These are phyloP conservation scores for Gnaphalium uliginosum DNA, from an alignment of 129 eudicot species.

Conservation along the genomic window DNA sequence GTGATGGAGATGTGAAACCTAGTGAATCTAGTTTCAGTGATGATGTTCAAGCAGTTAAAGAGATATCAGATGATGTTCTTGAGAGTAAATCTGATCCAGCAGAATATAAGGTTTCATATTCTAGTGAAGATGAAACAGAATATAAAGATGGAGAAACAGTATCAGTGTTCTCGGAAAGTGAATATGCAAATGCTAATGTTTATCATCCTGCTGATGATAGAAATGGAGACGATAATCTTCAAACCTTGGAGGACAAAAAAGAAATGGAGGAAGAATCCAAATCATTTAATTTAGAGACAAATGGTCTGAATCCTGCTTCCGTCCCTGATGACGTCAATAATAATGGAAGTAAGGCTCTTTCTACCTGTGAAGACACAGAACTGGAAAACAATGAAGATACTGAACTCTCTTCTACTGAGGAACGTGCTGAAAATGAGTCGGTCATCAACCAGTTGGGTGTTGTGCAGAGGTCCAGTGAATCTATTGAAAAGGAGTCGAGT, in stretches of 20 bases:
- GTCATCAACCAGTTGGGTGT: conserved; percentile 13
- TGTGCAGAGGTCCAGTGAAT: background rate
- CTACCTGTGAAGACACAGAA: conserved; percentile 19
- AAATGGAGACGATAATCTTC: conserved; percentile 9
- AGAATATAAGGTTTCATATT: conserved; percentile 27
- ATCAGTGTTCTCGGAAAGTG: conserved; percentile 29
- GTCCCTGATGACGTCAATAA: conserved; percentile 5
- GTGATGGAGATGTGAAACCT: conserved; percentile 16
- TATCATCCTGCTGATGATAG: conserved; percentile 19
- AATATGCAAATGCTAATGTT: conserved; percentile 18
- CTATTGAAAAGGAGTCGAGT: conserved; percentile 1
- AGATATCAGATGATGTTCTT: conserved; percentile 26
- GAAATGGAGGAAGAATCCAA: conserved; percentile 22
- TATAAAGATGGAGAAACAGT: conserved; percentile 23
- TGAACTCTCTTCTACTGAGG: conserved; percentile 15
- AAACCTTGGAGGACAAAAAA: conserved; percentile 11
- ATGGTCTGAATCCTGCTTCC: conserved; percentile 2
- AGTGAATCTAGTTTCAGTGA: background rate
- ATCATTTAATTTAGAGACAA: conserved; percentile 15
- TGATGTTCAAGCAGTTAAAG: conserved; percentile 21
- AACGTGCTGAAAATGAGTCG: conserved; percentile 24
- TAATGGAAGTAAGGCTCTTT: conserved; percentile 19
- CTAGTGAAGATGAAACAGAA: conserved; percentile 27
- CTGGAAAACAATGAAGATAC: conserved; percentile 17
- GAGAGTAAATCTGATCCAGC: conserved; percentile 40